Percentiles rank a stretch among this genome's conserved stretches.
These are phyloP conservation scores for Colletotrichum nymphaeae DNA, from an alignment of 2,329 filamentous ascomycete genomes.

Conservation along the genomic window DNA sequence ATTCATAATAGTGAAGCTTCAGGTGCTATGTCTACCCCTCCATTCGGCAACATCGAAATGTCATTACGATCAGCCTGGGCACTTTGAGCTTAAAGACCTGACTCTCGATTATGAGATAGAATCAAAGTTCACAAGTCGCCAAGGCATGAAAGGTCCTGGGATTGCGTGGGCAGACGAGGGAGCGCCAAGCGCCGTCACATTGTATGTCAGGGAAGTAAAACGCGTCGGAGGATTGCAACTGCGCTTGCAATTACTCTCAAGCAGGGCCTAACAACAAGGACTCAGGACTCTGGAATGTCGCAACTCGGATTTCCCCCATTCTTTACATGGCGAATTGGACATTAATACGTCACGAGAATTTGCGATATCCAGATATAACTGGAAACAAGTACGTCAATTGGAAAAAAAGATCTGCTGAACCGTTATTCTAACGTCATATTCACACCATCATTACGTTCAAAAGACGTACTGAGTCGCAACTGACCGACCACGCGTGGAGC, in stretches of 20 bases:
- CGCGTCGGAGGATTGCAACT: neutral
- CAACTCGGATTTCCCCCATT: neutral
- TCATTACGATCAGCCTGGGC: neutral
- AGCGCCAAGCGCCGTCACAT: neutral
- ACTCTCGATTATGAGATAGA: neutral
- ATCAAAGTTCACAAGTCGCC: neutral
- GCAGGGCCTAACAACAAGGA: neutral
- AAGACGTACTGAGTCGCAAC: constrained; percentile 12
- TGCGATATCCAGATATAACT: neutral
- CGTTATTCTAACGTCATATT: constrained; percentile 6
- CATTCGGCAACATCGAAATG: neutral
- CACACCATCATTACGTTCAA: constrained; percentile 11
- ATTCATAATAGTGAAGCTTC: neutral
- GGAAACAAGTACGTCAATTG: constrained; percentile 5
- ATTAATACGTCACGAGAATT: neutral
- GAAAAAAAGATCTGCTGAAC: neutral
- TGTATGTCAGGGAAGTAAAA: neutral
- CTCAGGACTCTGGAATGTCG: neutral
- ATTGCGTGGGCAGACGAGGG: neutral
- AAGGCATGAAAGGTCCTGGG: neutral
- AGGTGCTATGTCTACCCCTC: neutral
- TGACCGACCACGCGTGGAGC: constrained; percentile 6
- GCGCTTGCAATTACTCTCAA: neutral
- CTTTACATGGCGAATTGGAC: neutral
- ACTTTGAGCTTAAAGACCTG: neutral